Evolutionary conservation across 148 eudicot species (phyloP).

Genomic region (Dianthus caryophyllus): DNA sequence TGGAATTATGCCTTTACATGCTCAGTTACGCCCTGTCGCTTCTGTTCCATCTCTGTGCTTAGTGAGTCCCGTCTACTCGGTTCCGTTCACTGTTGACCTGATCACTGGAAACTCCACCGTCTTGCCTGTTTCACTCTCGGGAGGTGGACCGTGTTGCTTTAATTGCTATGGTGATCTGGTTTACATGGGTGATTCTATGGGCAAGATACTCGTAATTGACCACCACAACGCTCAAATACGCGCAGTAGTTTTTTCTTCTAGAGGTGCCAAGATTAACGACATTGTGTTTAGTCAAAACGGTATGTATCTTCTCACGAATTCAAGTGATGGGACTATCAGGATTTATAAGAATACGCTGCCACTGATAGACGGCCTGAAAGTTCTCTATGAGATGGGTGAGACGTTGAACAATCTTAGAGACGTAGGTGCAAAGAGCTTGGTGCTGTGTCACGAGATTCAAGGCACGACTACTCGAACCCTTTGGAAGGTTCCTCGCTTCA

Average conservation of each 20-base stretch:
- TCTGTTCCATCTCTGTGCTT: slow-evolving; percentile 67
- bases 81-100: slow-evolving; percentile 76
- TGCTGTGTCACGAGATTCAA: slow-evolving; percentile 69
- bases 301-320: slow-evolving; percentile 81
- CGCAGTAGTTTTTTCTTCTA: slow-evolving; percentile 51
- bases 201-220: slow-evolving; percentile 84
- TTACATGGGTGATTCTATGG: slow-evolving; percentile 81
- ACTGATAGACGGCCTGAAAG: slow-evolving; percentile 45
- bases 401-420: slow-evolving; percentile 40
- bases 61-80: slow-evolving; percentile 72
- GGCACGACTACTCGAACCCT: slow-evolving; percentile 71
- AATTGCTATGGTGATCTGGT: slow-evolving; percentile 85
- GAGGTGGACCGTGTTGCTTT: slow-evolving; percentile 71
- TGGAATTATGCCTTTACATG: slow-evolving; percentile 66
- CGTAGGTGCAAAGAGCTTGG: slow-evolving; percentile 65
- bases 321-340: slow-evolving; percentile 78
- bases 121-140: slow-evolving; percentile 63
- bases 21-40: slow-evolving; percentile 73
- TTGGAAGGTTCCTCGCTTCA: slow-evolving; percentile 92
- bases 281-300: slow-evolving; percentile 77
- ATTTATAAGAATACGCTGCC: slow-evolving; percentile 83
- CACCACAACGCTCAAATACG: slow-evolving; percentile 39
- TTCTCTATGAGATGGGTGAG: slow-evolving; percentile 39
- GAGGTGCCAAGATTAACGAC: slow-evolving; percentile 63
- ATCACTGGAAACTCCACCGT: slow-evolving; percentile 37